Evolutionary conservation across 1,139 yeast species (phyloP), one percentile per base, ranked within the genome.

Genomic region (Diutina sp.): DNA sequence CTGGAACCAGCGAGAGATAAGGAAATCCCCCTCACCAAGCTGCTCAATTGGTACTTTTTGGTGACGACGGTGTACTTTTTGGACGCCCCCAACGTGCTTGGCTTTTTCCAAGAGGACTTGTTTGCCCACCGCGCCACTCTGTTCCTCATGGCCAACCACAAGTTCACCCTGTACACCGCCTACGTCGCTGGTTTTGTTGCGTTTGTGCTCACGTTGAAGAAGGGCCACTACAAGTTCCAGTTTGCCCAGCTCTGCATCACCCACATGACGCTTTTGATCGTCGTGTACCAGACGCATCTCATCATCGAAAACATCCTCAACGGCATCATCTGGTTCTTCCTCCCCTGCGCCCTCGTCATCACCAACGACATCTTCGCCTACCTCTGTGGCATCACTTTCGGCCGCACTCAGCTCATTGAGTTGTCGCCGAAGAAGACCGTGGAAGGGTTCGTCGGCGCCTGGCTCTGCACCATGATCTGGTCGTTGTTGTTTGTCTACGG

Each of bases 391-490:
- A 93, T 93, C 63, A 89, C 98, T 1, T 90, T 93, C 72, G 99
- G 99, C 56, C 82, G 79, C 61, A 91, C 98, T 55, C 97, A 89
- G 67, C 81, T 93, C 65, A 90, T 95, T 65, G 91, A 88, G 58
- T 89, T 93, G 61, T 89, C 97, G 16, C 99, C 99, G 56, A 93
- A 93, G 71, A 93, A 93, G 73, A 93, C 99, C 1, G 91, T 91
- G 32, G 99, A 93, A 72, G 99, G 99, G 2, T 93, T 93, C 67
- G 73, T 91, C 54, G 99, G 99, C 57, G 99, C 98, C 28, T 93
- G 99, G 99, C 72, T 90, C 56, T 91, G 95, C 68, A 93, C 99
- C 12, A 84, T 89, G 7, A 60, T 87, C 55, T 84, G 89, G 59
- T 90, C 95, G 2, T 71, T 88, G 51, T 56, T 84, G 11, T 77